A percentile compares a stretch with the other conserved stretches of the same genome.
phyloP scores from a whole-genome alignment of 2,329 filamentous ascomycete genomes.

The Didymella keratinophila region DNA sequence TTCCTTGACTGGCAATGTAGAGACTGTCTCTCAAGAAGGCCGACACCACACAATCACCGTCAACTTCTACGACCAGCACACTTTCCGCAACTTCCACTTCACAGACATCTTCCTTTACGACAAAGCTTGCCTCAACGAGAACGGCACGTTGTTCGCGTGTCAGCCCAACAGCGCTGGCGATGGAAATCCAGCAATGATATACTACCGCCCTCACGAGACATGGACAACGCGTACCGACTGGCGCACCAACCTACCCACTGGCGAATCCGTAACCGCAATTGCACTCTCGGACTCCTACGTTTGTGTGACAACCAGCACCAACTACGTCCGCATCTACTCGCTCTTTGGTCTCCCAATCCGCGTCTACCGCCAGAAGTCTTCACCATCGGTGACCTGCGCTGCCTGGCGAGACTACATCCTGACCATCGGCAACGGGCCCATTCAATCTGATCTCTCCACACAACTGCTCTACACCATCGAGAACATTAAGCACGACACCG shows the following conservation, averaged over 20 bases:
- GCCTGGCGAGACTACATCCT: slow-evolving; percentile 97
- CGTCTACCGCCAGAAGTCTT: slow-evolving; percentile 90
- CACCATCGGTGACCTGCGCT: slow-evolving; percentile 88
- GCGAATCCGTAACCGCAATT: slow-evolving; percentile 87
- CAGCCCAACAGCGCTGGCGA: slow-evolving; percentile 61
- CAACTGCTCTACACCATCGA: slow-evolving; percentile 90
- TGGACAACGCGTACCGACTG: slow-evolving; percentile 93
- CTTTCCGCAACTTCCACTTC: slow-evolving; percentile 94
- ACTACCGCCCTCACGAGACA: slow-evolving; percentile 95
- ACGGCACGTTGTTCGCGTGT: slow-evolving; percentile 85
- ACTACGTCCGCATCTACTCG: slow-evolving; percentile 92
- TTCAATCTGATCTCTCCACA: slow-evolving; percentile 78
- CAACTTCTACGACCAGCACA: slow-evolving; percentile 95
- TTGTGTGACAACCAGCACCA: slow-evolving; percentile 83
- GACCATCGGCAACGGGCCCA: slow-evolving; percentile 90
- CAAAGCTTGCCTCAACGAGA: slow-evolving; percentile 88
- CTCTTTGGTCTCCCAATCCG: slow-evolving; percentile 89
- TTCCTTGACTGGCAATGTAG: slow-evolving; percentile 92
- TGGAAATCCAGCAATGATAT: slow-evolving; percentile 78
- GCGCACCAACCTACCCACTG: slow-evolving; percentile 84
- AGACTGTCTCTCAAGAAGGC: slow-evolving; percentile 95
- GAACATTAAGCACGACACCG: slow-evolving; percentile 90
- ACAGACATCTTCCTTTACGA: slow-evolving; percentile 96
- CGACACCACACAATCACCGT: slow-evolving; percentile 89
- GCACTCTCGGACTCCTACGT: slow-evolving; percentile 91